Conservation (phyloP, 441 rosid genomes). For the Erodium texanum region DNA sequence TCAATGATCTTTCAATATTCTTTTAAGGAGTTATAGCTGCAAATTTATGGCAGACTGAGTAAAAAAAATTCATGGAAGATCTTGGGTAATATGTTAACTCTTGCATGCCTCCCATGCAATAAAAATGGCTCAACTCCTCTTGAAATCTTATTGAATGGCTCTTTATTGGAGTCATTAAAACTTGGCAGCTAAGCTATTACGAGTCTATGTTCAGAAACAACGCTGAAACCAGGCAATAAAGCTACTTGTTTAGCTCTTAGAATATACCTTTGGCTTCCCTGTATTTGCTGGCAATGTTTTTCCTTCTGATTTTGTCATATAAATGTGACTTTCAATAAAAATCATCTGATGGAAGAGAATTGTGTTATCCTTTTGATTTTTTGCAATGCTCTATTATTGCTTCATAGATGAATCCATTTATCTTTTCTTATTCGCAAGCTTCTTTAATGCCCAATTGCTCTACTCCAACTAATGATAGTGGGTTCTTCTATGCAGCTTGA, state of each 20-base stretch:
- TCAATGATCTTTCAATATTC: neutral
- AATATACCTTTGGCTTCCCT: neutral
- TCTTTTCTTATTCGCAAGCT: neutral
- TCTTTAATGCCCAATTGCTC: constrained; percentile 1
- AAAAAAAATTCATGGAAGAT: too few species aligned
- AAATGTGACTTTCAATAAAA: neutral
- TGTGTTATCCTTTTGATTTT: neutral
- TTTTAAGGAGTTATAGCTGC: neutral
- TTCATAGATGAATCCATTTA: neutral
- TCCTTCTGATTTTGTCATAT: neutral
- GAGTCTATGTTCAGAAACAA: neutral
- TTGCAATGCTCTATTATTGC: neutral
- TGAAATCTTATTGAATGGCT: too few species aligned
- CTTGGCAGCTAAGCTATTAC: too few species aligned
- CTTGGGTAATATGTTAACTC: too few species aligned
- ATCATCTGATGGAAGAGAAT: neutral
- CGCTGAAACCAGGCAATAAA: neutral
- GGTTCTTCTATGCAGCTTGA: constrained; percentile 45
- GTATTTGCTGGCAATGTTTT: neutral
- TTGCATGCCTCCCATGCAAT: too few species aligned
- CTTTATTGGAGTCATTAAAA: too few species aligned
- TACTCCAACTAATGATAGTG: constrained; percentile 10
- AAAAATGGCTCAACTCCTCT: too few species aligned
- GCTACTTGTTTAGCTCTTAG: neutral
- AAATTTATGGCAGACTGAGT: neutral